A percentile compares a stretch with the other conserved stretches of the same genome.
Conservation (phyloP, 1,284 basidiomycete species). For the Apiotrichum gracile region DNA sequence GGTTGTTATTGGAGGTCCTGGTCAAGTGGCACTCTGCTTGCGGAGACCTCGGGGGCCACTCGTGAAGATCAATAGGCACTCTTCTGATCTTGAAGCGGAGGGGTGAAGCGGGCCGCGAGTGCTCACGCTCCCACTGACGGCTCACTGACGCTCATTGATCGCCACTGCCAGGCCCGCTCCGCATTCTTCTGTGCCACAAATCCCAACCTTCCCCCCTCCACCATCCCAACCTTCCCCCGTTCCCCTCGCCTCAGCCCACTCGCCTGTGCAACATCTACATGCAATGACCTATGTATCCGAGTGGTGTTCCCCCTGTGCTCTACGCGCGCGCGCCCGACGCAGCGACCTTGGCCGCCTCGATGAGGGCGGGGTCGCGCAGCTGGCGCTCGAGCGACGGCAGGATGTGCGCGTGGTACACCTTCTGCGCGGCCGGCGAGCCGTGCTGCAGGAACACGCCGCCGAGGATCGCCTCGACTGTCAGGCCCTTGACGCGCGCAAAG, state of each 20-base stretch:
- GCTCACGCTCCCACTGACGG: no score
- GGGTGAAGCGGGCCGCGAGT: no score
- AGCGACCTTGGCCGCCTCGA: slow-evolving; percentile 22
- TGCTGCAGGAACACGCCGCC: slow-evolving; percentile 41
- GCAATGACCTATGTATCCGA: not conserved
- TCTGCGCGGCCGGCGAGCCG: slow-evolving; percentile 44
- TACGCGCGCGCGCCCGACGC: no score
- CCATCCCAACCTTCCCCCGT: not conserved
- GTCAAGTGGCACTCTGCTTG: no score
- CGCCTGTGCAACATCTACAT: not conserved
- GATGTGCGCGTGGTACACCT: slow-evolving; percentile 41
- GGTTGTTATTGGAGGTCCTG: no score
- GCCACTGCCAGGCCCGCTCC: no score
- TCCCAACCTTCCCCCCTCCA: no score
- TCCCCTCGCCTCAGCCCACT: not conserved
- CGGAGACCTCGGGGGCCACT: no score
- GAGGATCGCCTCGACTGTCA: slow-evolving; percentile 39
- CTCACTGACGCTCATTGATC: no score
- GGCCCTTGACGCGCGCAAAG: slow-evolving; percentile 32
- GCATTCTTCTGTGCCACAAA: no score
- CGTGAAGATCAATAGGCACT: no score
- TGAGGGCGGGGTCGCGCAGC: slow-evolving; percentile 34
- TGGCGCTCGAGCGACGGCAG: slow-evolving; percentile 36
- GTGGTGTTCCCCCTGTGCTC: not conserved
- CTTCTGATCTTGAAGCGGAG: no score